These are phyloP conservation scores for Colletotrichum sp. DNA, from an alignment of 2,329 filamentous ascomycete genomes.

Conservation along the genomic window DNA sequence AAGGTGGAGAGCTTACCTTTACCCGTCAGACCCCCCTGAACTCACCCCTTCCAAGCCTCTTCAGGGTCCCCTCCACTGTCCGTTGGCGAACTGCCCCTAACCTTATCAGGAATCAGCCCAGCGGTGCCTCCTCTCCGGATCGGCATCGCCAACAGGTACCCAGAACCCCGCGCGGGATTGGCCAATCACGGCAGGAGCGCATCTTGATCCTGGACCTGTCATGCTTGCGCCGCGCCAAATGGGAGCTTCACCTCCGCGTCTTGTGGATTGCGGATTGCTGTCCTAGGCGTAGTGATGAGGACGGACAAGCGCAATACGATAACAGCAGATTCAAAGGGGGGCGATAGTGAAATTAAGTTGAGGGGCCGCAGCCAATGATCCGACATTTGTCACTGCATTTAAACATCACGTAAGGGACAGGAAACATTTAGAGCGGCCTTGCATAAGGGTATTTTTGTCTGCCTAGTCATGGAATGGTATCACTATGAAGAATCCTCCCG, in stretches of 20 bases:
- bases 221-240: not conserved
- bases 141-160: conserved; percentile 7
- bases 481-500: conserved; percentile 11
- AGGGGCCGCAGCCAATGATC: not conserved
- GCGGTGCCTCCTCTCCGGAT: conserved; percentile 16
- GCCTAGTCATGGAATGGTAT: conserved; percentile 12
- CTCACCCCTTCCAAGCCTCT: conserved; percentile 10
- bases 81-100: conserved; percentile 10
- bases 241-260: not conserved
- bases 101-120: conserved; percentile 20
- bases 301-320: not conserved
- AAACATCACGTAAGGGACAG: not conserved
- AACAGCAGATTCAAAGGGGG: not conserved
- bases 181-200: conserved; percentile 20
- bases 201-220: conserved; percentile 3
- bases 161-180: conserved; percentile 12
- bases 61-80: conserved; percentile 17
- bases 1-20: conserved; percentile 18
- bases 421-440: conserved; percentile 6
- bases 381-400: not conserved
- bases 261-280: not conserved
- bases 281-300: not conserved
- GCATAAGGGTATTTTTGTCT: not conserved
- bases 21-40: not conserved
- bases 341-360: not conserved